Evolutionary conservation across 2,329 filamentous ascomycete species (phyloP).

Genomic region (Phialophora expanda): DNA sequence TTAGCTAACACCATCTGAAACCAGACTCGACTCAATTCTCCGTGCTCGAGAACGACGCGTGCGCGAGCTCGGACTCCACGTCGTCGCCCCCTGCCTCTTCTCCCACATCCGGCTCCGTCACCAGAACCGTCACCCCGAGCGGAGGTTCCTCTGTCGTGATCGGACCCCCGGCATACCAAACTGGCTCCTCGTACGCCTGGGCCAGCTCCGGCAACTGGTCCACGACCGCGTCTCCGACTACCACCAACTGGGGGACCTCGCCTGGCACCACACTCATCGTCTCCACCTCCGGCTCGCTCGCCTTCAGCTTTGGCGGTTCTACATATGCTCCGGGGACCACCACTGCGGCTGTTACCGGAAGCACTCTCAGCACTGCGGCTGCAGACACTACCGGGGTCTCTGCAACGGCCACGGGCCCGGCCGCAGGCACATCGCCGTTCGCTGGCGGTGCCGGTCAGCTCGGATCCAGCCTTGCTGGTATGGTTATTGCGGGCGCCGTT

Average conservation of each 20-base stretch:
- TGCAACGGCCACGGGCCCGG: conserved; percentile 11
- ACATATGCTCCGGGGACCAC: conserved; percentile 8
- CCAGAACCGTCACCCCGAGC: conserved; percentile 15
- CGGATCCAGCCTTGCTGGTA: conserved; percentile 29
- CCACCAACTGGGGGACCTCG: background rate
- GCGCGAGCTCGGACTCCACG: background rate
- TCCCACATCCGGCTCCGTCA: conserved; percentile 14
- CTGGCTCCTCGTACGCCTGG: conserved; percentile 22
- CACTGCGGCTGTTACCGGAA: background rate
- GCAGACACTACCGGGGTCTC: conserved; percentile 17
- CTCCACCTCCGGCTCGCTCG: conserved; percentile 1
- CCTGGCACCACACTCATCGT: background rate
- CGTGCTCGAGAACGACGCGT: conserved; percentile 26
- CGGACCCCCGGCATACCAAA: conserved; percentile 23
- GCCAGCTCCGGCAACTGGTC: conserved; percentile 15
- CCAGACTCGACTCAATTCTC: conserved; percentile 41
- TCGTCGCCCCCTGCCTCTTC: conserved; percentile 18
- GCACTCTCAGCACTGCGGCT: conserved; percentile 4
- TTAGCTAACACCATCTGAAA: background rate
- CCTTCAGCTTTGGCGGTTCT: conserved; percentile 4
- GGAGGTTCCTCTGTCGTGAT: conserved; percentile 22
- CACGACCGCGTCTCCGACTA: conserved; percentile 14
- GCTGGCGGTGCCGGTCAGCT: conserved; percentile 31
- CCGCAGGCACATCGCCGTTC: conserved; percentile 22
- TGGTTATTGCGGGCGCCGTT: conserved; percentile 30